phyloP scores from a whole-genome alignment of 768 basidiomycete genomes.

The Trametes cubensis region DNA sequence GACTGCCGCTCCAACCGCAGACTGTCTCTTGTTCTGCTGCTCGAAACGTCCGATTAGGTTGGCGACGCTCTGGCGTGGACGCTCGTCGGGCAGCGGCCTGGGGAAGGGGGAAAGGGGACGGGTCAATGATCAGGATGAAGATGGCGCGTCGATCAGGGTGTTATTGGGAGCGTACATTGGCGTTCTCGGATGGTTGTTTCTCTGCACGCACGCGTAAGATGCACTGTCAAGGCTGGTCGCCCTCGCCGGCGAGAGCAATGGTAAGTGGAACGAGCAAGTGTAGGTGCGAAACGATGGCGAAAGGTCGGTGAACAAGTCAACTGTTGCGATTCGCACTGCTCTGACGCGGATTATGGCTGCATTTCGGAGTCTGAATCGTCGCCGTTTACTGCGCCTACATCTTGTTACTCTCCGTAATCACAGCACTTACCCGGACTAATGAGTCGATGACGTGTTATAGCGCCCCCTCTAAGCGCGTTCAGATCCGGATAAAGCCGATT shows the following conservation, averaged over 20 bases:
- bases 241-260: conserved; percentile 31
- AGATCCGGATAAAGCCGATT: no score
- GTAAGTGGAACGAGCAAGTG: conserved; percentile 16
- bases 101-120: neutral
- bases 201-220: conserved; percentile 22
- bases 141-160: conserved; percentile 20
- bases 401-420: neutral
- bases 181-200: conserved; percentile 15
- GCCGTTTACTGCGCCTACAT: neutral
- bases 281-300: conserved; percentile 19
- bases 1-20: conserved; percentile 44
- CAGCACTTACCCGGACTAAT: neutral
- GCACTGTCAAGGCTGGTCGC: conserved; percentile 20
- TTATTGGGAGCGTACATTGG: conserved; percentile 24
- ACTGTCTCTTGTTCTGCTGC: conserved; percentile 60
- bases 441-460: conserved; percentile 10
- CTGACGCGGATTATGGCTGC: neutral
- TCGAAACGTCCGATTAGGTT: conserved; percentile 91
- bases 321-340: conserved; percentile 18
- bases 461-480: no score
- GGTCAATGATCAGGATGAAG: conserved; percentile 23
- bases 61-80: conserved; percentile 83
- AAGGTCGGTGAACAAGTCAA: conserved; percentile 23
- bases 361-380: conserved; percentile 17
- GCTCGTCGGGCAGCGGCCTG: conserved; percentile 88